Conservation (phyloP, 1,284 basidiomycete species). For the Melampsora americana region DNA sequence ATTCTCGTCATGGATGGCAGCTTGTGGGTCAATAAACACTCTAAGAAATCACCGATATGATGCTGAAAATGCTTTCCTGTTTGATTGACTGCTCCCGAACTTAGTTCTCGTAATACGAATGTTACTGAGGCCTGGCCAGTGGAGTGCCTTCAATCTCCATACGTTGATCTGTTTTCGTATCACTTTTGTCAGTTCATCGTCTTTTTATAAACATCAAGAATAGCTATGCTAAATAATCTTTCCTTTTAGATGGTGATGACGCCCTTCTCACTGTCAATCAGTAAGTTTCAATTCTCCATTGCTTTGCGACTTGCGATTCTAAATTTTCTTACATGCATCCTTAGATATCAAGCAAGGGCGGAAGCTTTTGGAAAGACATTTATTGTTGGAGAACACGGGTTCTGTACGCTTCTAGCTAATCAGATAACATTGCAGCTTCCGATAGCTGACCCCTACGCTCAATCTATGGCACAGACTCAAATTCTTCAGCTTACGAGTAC, state of each 20-base stretch:
- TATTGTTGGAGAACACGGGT: constrained; percentile 39
- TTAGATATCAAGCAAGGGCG: not conserved
- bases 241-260: constrained; percentile 22
- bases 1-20: constrained; percentile 43
- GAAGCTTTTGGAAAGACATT: constrained; percentile 27
- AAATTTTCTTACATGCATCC: not conserved
- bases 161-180: constrained; percentile 39
- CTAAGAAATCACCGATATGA: not conserved
- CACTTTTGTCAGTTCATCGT: constrained; percentile 27
- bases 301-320: not conserved
- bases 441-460: not conserved
- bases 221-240: not conserved
- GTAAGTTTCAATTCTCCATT: constrained; percentile 3
- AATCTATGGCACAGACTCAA: constrained; percentile 8
- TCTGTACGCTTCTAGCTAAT: constrained; percentile 11
- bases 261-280: constrained; percentile 2
- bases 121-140: constrained; percentile 13
- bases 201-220: not conserved
- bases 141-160: constrained; percentile 21
- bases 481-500: not conserved
- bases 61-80: not conserved
- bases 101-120: constrained; percentile 15
- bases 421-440: not conserved
- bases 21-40: constrained; percentile 12
- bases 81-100: not conserved